Evolutionary conservation across 176 grass and related monocot genomes (phyloP).

Genomic region (Coix lacrymajobi): DNA sequence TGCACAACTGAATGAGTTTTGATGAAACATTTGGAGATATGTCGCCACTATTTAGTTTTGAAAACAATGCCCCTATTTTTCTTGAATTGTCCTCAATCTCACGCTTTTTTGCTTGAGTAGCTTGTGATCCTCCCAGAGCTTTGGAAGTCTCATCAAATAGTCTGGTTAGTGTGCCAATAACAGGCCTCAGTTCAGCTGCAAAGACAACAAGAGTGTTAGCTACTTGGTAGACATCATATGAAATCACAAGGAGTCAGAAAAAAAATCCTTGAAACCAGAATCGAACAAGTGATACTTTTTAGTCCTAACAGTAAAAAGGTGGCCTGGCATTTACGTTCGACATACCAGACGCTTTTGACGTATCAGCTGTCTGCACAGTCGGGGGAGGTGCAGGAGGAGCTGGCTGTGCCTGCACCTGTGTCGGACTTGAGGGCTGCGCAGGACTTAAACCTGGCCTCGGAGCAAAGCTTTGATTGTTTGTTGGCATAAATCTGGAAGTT

Average conservation of each 20-base stretch:
- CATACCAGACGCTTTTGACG: constrained; percentile 89
- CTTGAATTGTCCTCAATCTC: constrained; percentile 97
- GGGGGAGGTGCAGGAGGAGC: constrained; percentile 62
- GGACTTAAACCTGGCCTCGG: constrained; percentile 61
- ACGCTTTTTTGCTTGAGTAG: constrained; percentile 68
- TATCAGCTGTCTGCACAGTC: constrained; percentile 90
- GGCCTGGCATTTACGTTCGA: neutral
- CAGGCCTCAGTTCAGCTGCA: constrained; percentile 82
- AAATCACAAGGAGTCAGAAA: neutral
- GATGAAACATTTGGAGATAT: constrained; percentile 61
- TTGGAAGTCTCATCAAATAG: constrained; percentile 82
- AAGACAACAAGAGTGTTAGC: constrained; percentile 17
- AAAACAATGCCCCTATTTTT: constrained; percentile 89
- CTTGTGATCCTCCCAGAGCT: constrained; percentile 65
- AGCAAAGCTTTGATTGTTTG: constrained; percentile 63
- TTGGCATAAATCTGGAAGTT: constrained; percentile 55
- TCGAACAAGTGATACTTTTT: neutral
- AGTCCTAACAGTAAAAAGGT: neutral
- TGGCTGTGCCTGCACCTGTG: constrained; percentile 44
- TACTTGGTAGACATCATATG: neutral
- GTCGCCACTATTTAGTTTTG: constrained; percentile 81
- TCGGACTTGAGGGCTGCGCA: constrained; percentile 84
- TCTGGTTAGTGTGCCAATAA: constrained; percentile 73
- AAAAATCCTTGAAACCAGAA: neutral
- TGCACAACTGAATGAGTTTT: constrained; percentile 83